phyloP scores from a whole-genome alignment of 2,329 filamentous ascomycete species.

The Cladophialophora chaetospira region DNA sequence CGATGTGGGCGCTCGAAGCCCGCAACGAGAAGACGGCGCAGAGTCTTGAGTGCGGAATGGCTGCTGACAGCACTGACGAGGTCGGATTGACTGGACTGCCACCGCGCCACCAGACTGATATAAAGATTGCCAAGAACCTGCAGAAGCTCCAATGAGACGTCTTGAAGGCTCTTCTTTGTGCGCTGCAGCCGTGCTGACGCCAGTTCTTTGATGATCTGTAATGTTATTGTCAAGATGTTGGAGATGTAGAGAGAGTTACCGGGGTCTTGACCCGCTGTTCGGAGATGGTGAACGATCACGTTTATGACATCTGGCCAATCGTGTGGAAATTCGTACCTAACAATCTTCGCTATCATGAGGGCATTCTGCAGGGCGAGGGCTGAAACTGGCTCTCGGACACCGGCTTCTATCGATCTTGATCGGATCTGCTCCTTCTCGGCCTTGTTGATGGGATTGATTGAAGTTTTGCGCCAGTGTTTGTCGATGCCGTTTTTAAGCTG shows the following conservation, averaged over 20 bases:
- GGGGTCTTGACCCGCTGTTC: slow-evolving; percentile 20
- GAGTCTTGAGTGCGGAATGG: slow-evolving; percentile 66
- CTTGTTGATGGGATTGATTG: slow-evolving; percentile 65
- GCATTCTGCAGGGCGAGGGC: slow-evolving; percentile 85
- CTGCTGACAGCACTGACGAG: slow-evolving; percentile 69
- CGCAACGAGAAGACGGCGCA: slow-evolving; percentile 75
- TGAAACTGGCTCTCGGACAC: slow-evolving; percentile 73
- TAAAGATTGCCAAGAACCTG: slow-evolving; percentile 79
- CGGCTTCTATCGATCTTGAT: slow-evolving; percentile 71
- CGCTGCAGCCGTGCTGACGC: slow-evolving; percentile 74
- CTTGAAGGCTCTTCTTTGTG: slow-evolving; percentile 75
- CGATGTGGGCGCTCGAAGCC: slow-evolving; percentile 84
- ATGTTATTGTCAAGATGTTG: slow-evolving; percentile 47
- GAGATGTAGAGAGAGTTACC: slow-evolving; percentile 21
- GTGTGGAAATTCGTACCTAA: slow-evolving; percentile 83
- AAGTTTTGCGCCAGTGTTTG: slow-evolving; percentile 84
- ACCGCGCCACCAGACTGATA: slow-evolving; percentile 64
- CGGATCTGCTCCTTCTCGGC: slow-evolving; percentile 79
- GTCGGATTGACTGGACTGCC: slow-evolving; percentile 55
- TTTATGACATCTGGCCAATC: slow-evolving; percentile 66
- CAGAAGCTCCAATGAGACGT: slow-evolving; percentile 80
- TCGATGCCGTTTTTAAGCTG: slow-evolving; percentile 97
- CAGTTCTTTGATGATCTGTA: slow-evolving; percentile 89
- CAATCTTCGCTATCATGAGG: slow-evolving; percentile 81
- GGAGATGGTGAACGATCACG: slow-evolving; percentile 43